These are phyloP conservation scores for Cordyceps farinosa DNA, from an alignment of 2,329 filamentous ascomycete genomes.

Conservation along the genomic window DNA sequence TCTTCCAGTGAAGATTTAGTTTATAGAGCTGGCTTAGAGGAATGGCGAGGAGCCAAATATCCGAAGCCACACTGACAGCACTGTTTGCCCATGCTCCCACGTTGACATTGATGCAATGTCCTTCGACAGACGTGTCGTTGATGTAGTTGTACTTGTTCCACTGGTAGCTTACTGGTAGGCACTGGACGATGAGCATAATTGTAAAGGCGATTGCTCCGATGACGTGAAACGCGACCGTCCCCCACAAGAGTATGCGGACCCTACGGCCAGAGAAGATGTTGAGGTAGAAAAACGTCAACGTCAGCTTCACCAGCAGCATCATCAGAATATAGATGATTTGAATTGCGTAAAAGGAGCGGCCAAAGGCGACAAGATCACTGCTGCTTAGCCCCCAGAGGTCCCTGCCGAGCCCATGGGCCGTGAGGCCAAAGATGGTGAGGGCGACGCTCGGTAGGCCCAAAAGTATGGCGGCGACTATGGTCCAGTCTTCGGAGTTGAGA, in stretches of 20 bases:
- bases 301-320: slow-evolving; percentile 41
- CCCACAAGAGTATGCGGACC: slow-evolving; percentile 37
- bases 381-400: slow-evolving; percentile 43
- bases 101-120: slow-evolving; percentile 44
- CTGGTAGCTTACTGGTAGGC: slow-evolving; percentile 43
- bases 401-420: slow-evolving; percentile 37
- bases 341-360: slow-evolving; percentile 37
- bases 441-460: slow-evolving; percentile 28
- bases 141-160: slow-evolving; percentile 46
- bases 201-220: slow-evolving; percentile 35
- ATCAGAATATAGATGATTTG: slow-evolving; percentile 40
- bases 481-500: slow-evolving; percentile 36
- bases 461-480: slow-evolving; percentile 27
- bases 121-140: slow-evolving; percentile 30
- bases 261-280: slow-evolving; percentile 41
- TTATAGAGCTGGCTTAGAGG: slow-evolving; percentile 39
- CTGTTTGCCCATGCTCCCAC: slow-evolving; percentile 45
- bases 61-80: slow-evolving; percentile 43
- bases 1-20: slow-evolving; percentile 38
- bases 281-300: slow-evolving; percentile 48
- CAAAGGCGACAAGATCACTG: slow-evolving; percentile 38
- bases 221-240: slow-evolving; percentile 32
- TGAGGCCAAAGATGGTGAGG: slow-evolving; percentile 29
- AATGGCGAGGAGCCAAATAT: slow-evolving; percentile 44
- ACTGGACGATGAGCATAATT: slow-evolving; percentile 42